Evolutionary conservation across 1,139 yeast species (phyloP), one percentile per base, ranked within the genome.

Genomic region (Candida freyschussii): DNA sequence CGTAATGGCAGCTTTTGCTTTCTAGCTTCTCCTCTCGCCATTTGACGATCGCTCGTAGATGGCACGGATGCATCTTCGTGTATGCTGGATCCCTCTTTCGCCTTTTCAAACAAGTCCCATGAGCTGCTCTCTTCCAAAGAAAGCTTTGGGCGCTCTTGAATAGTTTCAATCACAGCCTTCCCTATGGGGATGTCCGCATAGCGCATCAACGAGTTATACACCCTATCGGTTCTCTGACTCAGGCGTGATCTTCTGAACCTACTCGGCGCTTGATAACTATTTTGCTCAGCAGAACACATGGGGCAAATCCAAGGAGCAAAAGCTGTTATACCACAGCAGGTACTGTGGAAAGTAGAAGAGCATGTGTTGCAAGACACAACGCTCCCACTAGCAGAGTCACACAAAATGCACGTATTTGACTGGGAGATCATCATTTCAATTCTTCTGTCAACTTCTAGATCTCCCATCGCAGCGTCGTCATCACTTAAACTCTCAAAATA

Each of bases 211-310:
- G 37, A 24, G 24, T 45, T 37, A 24, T 49, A 50, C 3, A 48
- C 50, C 19, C 50, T 41, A 29, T 49, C 41, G 1, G 54, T 49
- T 3, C 49, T 43, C 12, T 45, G 47, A 27, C 53, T 49, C 31
- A 45, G 37, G 24, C 53, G 36, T 9, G 47, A 43, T 27, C 50
- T 35, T 36, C 52, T 37, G 26, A 43, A 47, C 5, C 37, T 26
- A 13, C 47, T 43, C 12, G 48, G 41, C 13, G 45, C 39, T 8
- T 43, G 42, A 17, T 34, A 27, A 7, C 32, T 27, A 9, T 40
- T 38, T 21, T 49, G 55, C 13, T 48, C 48, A 16, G 49, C 37
- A 21, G 44, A 48, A 31, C 58, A 52, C 45, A 47, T 43, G 6
- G 56, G 56, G 31, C 58, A 53, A 14, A 32, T 24, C 55, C 56